Evolutionary conservation across 2,329 filamentous ascomycete species (phyloP), one percentile per base, ranked within the genome.

Genomic region (Boeremia lycopersici): DNA sequence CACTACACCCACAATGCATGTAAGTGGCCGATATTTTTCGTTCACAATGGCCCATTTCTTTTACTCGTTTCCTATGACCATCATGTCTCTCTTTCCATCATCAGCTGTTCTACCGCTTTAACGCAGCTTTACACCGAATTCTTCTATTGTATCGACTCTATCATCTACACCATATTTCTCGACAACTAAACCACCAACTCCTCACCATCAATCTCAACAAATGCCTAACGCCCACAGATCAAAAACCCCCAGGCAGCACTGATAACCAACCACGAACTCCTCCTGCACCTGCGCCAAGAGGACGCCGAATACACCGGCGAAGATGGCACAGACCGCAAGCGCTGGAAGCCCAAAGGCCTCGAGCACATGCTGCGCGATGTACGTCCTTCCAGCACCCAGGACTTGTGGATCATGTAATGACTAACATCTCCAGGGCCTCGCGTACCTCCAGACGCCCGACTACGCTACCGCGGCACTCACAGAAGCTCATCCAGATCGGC

Each of bases 201-300:
- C 33, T 28, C 13, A 8, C 6, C 1, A 33, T 17, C 19, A 4
- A 13, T 6, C 9, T 15, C 12, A 26, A 2, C 29, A 2, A 28
- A 29, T 17, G 6, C 33, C 41, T 42, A 13, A 40, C 30, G 7
- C 26, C 17, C n/a, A 2, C 49, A 90, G 82, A 84, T 92, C 68
- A 77, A 91, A 64, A 88, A 89, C 68, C 79, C 88, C 3, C 87
- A 91, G 70, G 85, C 85, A 28, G 87, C 87, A 5, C 81, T 87
- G 36, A 79, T 92, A 67, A 85, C 86, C 71, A 91, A 91, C 73
- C 88, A 84, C 61, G 89, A 91, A 78, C 88, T 91, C 60, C 87
- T 86, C 65, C 64, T 71, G 17, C 72, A 74, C 63, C 66, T 75
- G 25, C 67, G 58, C 33, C 47, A 63, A 43, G 68, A 73, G 64